A percentile compares a stretch with the other conserved stretches of the same genome.
These are phyloP conservation scores for Calonectria leucothoes DNA, from an alignment of 2,329 filamentous ascomycete genomes.

Conservation along the genomic window DNA sequence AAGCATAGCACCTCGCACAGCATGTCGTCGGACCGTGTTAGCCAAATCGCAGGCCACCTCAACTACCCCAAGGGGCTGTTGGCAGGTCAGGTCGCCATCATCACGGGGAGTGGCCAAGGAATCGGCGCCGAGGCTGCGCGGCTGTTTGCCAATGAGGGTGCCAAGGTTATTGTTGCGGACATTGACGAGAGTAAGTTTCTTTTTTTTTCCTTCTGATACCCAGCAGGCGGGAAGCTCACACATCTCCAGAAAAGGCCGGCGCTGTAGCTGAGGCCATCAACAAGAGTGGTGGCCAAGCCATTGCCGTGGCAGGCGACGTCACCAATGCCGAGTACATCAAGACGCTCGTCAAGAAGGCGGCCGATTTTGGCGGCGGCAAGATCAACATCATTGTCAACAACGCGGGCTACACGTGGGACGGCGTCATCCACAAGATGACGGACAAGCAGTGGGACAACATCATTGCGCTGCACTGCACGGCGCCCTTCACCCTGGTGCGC, in stretches of 20 bases:
- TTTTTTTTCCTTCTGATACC: conserved; percentile 28
- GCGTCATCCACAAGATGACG: conserved; percentile 90
- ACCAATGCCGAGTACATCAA: conserved; percentile 77
- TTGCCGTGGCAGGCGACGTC: conserved; percentile 82
- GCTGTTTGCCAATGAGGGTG: conserved; percentile 88
- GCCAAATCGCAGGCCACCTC: conserved; percentile 81
- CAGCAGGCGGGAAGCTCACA: not conserved
- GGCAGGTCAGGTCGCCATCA: conserved; percentile 84
- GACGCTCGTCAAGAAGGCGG: conserved; percentile 77
- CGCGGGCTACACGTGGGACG: conserved; percentile 93
- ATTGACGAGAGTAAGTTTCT: conserved; percentile 74
- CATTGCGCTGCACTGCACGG: conserved; percentile 83
- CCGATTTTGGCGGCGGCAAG: conserved; percentile 86
- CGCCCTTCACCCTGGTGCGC: conserved; percentile 85
- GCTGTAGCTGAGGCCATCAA: conserved; percentile 79
- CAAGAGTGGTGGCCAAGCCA: conserved; percentile 71
- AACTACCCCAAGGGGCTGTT: conserved; percentile 86
- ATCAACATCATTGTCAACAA: conserved; percentile 95
- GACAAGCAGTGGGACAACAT: conserved; percentile 95
- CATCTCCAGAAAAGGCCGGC: conserved; percentile 72
- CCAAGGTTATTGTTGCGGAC: conserved; percentile 85
- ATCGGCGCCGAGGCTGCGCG: conserved; percentile 88
- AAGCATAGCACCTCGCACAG: not conserved
- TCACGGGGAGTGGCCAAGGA: conserved; percentile 87
- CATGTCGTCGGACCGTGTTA: conserved; percentile 68